These are phyloP conservation scores for Pseudogymnoascus sp. DNA, from an alignment of 2,329 filamentous ascomycete genomes.

Conservation along the genomic window DNA sequence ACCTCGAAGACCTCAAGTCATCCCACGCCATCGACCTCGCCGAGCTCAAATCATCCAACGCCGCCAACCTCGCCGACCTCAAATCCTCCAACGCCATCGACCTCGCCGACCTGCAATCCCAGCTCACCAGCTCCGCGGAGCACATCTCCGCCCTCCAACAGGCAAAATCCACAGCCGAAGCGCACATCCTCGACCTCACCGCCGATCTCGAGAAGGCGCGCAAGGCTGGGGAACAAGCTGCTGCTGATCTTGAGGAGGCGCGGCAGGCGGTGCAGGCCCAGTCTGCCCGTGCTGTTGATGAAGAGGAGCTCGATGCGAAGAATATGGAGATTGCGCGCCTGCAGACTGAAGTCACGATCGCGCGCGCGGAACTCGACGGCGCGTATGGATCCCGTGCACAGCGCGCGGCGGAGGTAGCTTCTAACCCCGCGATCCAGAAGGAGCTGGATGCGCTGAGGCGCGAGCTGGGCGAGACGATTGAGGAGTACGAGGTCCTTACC, in stretches of 20 bases:
- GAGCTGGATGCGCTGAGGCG: conserved; percentile 55
- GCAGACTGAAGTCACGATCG: conserved; percentile 79
- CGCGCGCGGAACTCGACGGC: conserved; percentile 81
- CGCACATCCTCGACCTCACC: conserved; percentile 20
- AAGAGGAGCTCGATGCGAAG: conserved; percentile 43
- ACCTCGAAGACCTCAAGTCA: conserved; percentile 23
- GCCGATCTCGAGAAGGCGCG: conserved; percentile 19
- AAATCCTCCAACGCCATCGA: conserved; percentile 22
- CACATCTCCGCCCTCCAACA: neutral
- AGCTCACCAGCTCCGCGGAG: conserved; percentile 16
- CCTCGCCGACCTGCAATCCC: conserved; percentile 23
- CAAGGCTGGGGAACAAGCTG: conserved; percentile 7
- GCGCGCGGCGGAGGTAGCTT: conserved; percentile 56
- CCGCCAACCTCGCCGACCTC: conserved; percentile 22
- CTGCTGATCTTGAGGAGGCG: conserved; percentile 18
- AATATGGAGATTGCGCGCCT: conserved; percentile 57
- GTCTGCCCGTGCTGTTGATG: conserved; percentile 31
- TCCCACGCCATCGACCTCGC: conserved; percentile 22
- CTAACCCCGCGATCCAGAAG: conserved; percentile 47
- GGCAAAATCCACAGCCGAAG: conserved; percentile 14
- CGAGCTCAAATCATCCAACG: conserved; percentile 22
- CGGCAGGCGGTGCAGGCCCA: conserved; percentile 20
- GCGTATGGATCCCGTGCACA: conserved; percentile 76
- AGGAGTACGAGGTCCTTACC: conserved; percentile 63
- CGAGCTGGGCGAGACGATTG: conserved; percentile 58